phyloP scores from a whole-genome alignment of 2,329 filamentous ascomycete genomes.

The Botrytis hyacinthi region DNA sequence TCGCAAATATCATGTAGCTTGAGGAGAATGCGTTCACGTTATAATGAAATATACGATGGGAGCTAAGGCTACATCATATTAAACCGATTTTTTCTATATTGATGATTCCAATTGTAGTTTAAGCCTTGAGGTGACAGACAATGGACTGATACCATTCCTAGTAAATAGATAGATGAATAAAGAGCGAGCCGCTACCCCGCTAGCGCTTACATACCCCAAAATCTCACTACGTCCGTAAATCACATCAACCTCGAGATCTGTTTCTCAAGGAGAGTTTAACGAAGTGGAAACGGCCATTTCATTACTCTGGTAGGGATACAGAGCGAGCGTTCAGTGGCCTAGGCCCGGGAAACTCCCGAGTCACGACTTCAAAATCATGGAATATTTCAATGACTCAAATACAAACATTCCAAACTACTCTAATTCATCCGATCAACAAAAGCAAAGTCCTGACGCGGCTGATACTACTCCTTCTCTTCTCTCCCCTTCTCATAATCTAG shows the following conservation, averaged over 20 bases:
- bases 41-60: conserved; percentile 13
- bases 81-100: background rate
- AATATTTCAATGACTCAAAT: conserved; percentile 2
- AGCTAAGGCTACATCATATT: background rate
- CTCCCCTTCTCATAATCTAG: background rate
- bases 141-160: background rate
- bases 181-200: conserved; percentile 7
- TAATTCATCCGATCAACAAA: conserved; percentile 7
- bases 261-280: background rate
- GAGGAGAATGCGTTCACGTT: conserved; percentile 7
- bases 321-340: background rate
- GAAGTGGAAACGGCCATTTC: background rate
- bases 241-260: background rate
- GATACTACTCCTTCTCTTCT: background rate
- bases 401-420: background rate
- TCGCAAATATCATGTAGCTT: conserved; percentile 28
- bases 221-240: conserved; percentile 5
- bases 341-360: background rate
- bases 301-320: background rate
- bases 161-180: background rate
- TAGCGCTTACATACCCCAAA: background rate
- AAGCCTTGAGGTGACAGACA: background rate
- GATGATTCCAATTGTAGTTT: background rate
- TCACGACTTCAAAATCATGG: background rate
- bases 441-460: background rate